phyloP scores from a whole-genome alignment of 2,329 filamentous ascomycete genomes.

The Mariannaea sp. region DNA sequence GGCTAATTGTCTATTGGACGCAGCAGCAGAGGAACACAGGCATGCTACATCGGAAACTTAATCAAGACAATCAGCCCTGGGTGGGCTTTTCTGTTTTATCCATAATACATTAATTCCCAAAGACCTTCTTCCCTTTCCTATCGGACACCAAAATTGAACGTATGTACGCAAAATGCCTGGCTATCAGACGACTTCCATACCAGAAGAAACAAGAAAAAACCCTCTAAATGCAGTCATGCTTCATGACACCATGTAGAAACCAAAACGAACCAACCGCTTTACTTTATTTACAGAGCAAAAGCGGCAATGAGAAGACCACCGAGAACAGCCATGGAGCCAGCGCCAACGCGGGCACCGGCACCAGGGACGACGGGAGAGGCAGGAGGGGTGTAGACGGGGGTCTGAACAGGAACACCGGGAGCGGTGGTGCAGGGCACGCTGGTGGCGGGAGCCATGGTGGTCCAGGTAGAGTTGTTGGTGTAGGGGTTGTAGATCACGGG shows the following conservation, averaged over 20 bases:
- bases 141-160: slow-evolving; percentile 35
- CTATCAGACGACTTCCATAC: slow-evolving; percentile 35
- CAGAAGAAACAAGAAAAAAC: slow-evolving; percentile 35
- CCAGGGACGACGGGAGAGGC: too few relatives aligned
- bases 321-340: slow-evolving; percentile 46
- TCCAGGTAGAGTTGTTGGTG: slow-evolving; percentile 18
- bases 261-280: slow-evolving; percentile 24
- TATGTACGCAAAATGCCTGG: slow-evolving; percentile 39
- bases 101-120: slow-evolving; percentile 41
- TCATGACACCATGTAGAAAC: slow-evolving; percentile 38
- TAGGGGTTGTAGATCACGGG: slow-evolving; percentile 9
- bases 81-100: slow-evolving; percentile 37
- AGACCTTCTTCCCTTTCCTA: slow-evolving; percentile 32
- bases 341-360: slow-evolving; percentile 42
- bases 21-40: slow-evolving; percentile 34
- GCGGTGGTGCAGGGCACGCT: too few relatives aligned
- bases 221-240: slow-evolving; percentile 41
- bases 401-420: too few relatives aligned
- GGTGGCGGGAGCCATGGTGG: slow-evolving; percentile 21
- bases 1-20: slow-evolving; percentile 39
- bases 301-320: slow-evolving; percentile 49
- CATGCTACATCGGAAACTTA: slow-evolving; percentile 36
- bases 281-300: slow-evolving; percentile 49
- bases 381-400: too few relatives aligned
- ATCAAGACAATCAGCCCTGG: slow-evolving; percentile 37